Percentiles rank a stretch among this genome's conserved stretches.
Conservation (phyloP, 1,284 basidiomycete species). For the Chiua sp. region DNA sequence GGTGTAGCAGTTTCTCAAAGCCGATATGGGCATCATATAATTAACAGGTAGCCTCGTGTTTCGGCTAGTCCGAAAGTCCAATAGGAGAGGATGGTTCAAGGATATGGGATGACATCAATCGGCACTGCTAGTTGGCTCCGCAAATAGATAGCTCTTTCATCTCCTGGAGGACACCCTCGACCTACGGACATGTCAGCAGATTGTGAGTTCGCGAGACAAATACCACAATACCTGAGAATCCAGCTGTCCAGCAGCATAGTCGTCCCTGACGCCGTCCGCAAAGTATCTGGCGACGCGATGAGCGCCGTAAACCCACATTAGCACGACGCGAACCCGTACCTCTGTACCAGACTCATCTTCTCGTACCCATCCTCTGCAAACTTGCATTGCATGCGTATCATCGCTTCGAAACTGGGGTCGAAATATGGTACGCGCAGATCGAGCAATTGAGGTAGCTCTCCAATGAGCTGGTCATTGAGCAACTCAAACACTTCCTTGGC, state of each 20-base stretch:
- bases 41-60: constrained; percentile 10
- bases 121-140: constrained; percentile 50
- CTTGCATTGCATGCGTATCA: constrained; percentile 97
- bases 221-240: constrained; percentile 79
- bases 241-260: constrained; percentile 96
- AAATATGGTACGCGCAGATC: constrained; percentile 97
- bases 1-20: constrained; percentile 21
- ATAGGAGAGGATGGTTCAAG: constrained; percentile 1
- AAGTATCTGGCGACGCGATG: constrained; percentile 70
- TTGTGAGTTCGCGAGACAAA: background rate
- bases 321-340: constrained; percentile 48
- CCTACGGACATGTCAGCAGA: constrained; percentile 43
- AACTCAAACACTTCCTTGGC: constrained; percentile 93
- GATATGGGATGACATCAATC: constrained; percentile 13
- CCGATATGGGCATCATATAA: constrained; percentile 20
- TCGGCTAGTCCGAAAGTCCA: constrained; percentile 8
- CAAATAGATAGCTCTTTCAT: constrained; percentile 97
- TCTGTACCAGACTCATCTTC: constrained; percentile 95
- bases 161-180: constrained; percentile 93
- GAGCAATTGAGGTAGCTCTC: constrained; percentile 91
- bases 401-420: constrained; percentile 98
- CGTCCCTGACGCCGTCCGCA: constrained; percentile 88
- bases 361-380: constrained; percentile 99
- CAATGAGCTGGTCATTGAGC: constrained; percentile 91
- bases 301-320: background rate